Percentiles rank a stretch among this genome's conserved stretches.
Evolutionary conservation across 2,329 filamentous ascomycete genomes (phyloP).

Genomic region (Mariannaea elegans): DNA sequence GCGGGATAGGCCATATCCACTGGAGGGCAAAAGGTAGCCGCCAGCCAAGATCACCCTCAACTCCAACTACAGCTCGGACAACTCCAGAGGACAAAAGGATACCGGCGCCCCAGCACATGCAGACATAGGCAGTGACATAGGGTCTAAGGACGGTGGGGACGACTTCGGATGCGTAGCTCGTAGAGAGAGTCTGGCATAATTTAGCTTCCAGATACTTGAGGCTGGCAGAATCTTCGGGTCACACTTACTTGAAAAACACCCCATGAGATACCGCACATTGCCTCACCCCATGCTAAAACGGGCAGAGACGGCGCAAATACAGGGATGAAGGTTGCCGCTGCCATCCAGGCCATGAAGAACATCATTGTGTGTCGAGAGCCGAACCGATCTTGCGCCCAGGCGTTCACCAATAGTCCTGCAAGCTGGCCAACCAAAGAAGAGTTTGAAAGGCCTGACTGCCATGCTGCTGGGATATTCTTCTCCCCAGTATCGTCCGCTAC

Average conservation of each 20-base stretch:
- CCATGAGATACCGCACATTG: constrained; percentile 49
- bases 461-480: constrained; percentile 52
- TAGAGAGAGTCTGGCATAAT: constrained; percentile 45
- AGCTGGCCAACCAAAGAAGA: constrained; percentile 55
- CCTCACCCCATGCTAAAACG: constrained; percentile 47
- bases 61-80: constrained; percentile 45
- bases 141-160: constrained; percentile 46
- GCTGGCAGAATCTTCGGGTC: too few species aligned
- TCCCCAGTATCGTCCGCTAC: constrained; percentile 26
- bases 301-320: constrained; percentile 47
- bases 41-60: constrained; percentile 47
- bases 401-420: constrained; percentile 53
- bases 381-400: constrained; percentile 50
- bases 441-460: constrained; percentile 57
- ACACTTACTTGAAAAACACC: constrained; percentile 36
- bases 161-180: constrained; percentile 55
- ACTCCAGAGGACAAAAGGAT: constrained; percentile 53
- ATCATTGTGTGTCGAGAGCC: constrained; percentile 38
- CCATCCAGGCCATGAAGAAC: constrained; percentile 30
- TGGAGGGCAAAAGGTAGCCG: constrained; percentile 49
- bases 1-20: constrained; percentile 45
- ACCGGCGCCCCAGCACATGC: constrained; percentile 55
- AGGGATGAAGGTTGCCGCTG: constrained; percentile 9
- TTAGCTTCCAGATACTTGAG: not conserved
- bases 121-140: constrained; percentile 53